A percentile compares a stretch with the other conserved stretches of the same genome.
Conservation (phyloP, 441 rosid species). For the Bruguiera hainesii region DNA sequence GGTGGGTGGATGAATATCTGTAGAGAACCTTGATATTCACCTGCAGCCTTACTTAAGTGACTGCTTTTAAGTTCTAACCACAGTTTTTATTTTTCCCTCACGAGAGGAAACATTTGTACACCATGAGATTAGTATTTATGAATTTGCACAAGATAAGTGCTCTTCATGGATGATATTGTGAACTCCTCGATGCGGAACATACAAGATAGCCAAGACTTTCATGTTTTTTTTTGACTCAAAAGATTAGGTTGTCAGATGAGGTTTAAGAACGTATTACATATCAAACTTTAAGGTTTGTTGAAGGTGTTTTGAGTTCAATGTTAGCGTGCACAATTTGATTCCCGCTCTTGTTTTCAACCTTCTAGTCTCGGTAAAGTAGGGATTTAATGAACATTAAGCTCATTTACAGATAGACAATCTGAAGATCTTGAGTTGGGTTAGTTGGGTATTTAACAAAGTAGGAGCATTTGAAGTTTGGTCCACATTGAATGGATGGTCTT, state of each 20-base stretch:
- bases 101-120: conserved; percentile 6
- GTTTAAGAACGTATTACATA: too few species aligned
- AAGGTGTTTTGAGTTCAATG: too few species aligned
- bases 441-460: too few species aligned
- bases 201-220: neutral
- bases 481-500: too few species aligned
- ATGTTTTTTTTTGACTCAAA: neutral
- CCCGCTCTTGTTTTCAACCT: too few species aligned
- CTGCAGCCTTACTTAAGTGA: conserved; percentile 12
- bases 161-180: conserved; percentile 9
- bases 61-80: neutral
- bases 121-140: neutral
- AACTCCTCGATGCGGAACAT: neutral
- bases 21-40: conserved; percentile 23
- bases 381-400: too few species aligned
- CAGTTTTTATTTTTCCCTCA: neutral
- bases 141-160: conserved; percentile 21
- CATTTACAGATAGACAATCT: too few species aligned
- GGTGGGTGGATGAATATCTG: conserved; percentile 10
- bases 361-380: too few species aligned
- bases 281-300: too few species aligned
- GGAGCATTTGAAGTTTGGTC: too few species aligned
- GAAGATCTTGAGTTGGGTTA: too few species aligned
- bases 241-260: neutral
- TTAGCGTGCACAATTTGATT: too few species aligned